Evolutionary conservation across 768 basidiomycete genomes (phyloP).

Genomic region (Trametes cingulata): DNA sequence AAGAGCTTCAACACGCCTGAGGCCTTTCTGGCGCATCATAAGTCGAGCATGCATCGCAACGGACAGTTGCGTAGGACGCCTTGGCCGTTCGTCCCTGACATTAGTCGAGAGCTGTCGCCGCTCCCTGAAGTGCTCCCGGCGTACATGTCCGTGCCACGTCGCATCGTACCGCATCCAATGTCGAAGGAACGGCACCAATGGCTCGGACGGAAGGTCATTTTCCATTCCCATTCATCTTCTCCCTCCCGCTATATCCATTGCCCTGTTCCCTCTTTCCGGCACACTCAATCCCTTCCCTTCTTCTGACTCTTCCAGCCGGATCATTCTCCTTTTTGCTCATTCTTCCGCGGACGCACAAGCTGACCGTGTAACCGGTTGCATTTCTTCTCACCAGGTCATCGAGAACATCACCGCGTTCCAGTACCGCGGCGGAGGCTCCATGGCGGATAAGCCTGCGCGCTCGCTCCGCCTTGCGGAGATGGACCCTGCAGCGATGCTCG

Average conservation of each 20-base stretch:
- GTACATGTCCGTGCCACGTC: conserved; percentile 49
- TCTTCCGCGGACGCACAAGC: not conserved
- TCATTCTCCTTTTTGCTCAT: too few species aligned
- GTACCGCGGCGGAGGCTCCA: conserved; percentile 41
- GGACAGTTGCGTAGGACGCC: conserved; percentile 38
- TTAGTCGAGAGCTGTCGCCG: conserved; percentile 35
- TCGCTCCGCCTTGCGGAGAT: conserved; percentile 27
- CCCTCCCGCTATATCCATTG: too few species aligned
- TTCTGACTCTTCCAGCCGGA: too few species aligned
- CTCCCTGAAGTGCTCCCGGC: conserved; percentile 50
- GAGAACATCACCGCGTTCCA: conserved; percentile 44
- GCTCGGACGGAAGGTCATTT: conserved; percentile 56
- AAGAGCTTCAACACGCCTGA: conserved; percentile 47
- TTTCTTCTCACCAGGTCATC: conserved; percentile 46
- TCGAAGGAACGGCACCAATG: conserved; percentile 49
- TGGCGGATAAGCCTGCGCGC: conserved; percentile 43
- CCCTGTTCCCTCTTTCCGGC: too few species aligned
- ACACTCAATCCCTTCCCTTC: too few species aligned
- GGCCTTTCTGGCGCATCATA: conserved; percentile 53
- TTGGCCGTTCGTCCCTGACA: conserved; percentile 35
- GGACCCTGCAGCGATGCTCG: conserved; percentile 18
- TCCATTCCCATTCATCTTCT: not conserved
- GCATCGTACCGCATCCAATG: conserved; percentile 47
- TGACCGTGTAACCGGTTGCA: conserved; percentile 4
- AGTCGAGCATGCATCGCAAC: conserved; percentile 38